Conservation (phyloP, 352 stramenopile genomes). For the Achlya hypogyna region DNA sequence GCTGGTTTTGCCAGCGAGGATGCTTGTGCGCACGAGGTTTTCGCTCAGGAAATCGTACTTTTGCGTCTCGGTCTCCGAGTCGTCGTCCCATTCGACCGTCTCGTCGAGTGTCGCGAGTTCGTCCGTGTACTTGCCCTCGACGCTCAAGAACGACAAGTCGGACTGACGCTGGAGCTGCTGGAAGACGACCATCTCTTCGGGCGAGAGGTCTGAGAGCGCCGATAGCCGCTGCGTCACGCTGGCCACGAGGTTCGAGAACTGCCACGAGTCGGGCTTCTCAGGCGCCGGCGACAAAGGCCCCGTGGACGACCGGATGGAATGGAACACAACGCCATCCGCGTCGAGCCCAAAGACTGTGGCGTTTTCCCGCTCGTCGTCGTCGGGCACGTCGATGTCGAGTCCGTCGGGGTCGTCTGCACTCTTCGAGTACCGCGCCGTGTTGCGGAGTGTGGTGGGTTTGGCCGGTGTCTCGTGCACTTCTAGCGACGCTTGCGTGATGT, state of each 20-base stretch:
- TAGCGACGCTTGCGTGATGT: slow-evolving; percentile 8
- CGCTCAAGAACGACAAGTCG: background rate
- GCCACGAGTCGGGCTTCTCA: background rate
- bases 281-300: background rate
- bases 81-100: background rate
- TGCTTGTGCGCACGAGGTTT: background rate
- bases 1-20: background rate
- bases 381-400: background rate
- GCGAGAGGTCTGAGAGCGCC: background rate
- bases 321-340: background rate
- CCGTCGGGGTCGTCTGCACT: background rate
- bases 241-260: background rate
- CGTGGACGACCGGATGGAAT: background rate
- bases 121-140: background rate
- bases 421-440: background rate
- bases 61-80: background rate
- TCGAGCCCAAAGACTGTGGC: background rate
- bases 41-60: background rate
- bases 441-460: background rate
- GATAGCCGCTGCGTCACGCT: background rate
- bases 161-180: background rate
- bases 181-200: background rate
- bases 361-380: background rate
- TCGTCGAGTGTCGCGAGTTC: background rate
- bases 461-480: slow-evolving; percentile 14